Evolutionary conservation across 345 rosid genomes (phyloP).

Genomic region (Gossypium sturtianum): DNA sequence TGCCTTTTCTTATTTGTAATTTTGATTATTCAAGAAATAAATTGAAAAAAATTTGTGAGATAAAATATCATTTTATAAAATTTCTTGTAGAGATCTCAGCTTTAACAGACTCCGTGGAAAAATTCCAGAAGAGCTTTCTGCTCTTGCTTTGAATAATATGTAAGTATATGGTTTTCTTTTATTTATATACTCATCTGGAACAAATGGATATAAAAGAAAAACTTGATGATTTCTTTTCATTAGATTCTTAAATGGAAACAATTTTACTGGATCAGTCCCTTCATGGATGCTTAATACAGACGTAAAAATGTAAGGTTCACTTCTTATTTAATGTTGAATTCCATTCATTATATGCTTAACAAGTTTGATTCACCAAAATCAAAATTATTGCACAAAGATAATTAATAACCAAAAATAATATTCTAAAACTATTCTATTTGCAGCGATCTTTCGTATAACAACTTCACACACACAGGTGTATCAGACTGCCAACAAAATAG

Average conservation of each 20-base stretch:
- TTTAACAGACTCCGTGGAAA: conserved; percentile 36
- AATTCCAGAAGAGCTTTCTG: conserved; percentile 6
- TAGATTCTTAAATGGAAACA: conserved; percentile 36
- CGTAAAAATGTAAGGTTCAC: not conserved
- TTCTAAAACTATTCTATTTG: no score
- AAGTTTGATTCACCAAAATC: no score
- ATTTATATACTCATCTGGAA: not conserved
- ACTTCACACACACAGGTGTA: no score
- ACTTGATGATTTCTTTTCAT: not conserved
- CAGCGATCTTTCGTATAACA: no score
- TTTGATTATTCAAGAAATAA: not conserved
- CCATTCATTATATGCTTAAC: not conserved
- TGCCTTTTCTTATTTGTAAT: not conserved
- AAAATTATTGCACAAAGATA: no score
- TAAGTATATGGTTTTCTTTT: conserved; percentile 3
- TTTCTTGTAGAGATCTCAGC: conserved; percentile 38
- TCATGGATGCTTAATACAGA: not conserved
- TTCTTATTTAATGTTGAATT: not conserved
- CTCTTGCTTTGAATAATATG: not conserved
- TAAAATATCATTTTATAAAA: not conserved
- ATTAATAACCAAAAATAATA: no score
- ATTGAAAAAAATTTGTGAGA: not conserved
- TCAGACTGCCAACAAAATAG: no score
- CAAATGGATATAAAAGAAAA: no score
- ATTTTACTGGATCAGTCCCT: conserved; percentile 27